These are phyloP conservation scores for Lyophyllum decastes DNA, from an alignment of 768 basidiomycete genomes.

Conservation along the genomic window DNA sequence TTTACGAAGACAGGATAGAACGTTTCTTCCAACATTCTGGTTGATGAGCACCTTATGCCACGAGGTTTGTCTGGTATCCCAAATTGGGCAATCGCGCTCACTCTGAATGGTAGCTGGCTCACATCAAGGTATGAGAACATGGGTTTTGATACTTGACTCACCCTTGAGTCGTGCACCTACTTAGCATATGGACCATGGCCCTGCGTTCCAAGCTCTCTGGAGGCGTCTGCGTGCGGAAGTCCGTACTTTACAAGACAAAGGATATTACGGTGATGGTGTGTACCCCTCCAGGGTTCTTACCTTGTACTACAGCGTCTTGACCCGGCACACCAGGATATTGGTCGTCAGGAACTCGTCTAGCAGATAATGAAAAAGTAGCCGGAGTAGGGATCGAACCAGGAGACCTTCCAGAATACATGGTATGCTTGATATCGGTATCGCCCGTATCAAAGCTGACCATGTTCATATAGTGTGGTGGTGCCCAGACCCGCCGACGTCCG, in stretches of 20 bases:
- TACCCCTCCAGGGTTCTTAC: not conserved
- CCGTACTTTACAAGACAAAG: constrained; percentile 64
- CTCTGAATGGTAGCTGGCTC: constrained; percentile 58
- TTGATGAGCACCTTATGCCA: constrained; percentile 81
- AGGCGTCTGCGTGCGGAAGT: constrained; percentile 65
- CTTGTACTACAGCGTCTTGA: too few relatives aligned
- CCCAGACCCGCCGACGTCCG: constrained; percentile 66
- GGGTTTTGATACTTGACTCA: not conserved
- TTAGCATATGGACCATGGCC: constrained; percentile 82
- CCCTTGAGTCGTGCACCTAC: not conserved
- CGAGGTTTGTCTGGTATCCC: constrained; percentile 52
- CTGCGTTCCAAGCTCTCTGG: constrained; percentile 78
- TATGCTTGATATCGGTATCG: constrained; percentile 27
- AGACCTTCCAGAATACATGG: constrained; percentile 80
- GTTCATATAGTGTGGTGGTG: constrained; percentile 71
- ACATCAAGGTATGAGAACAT: constrained; percentile 63
- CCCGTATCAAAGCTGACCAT: not conserved
- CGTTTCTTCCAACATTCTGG: constrained; percentile 64
- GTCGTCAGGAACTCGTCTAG: constrained; percentile 79
- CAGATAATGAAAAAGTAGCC: constrained; percentile 57
- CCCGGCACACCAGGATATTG: constrained; percentile 50
- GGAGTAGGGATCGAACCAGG: constrained; percentile 52
- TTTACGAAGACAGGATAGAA: constrained; percentile 59
- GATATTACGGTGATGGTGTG: constrained; percentile 83
- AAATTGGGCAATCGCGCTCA: constrained; percentile 12